Conservation (phyloP, 2,329 filamentous ascomycete genomes). For the Phoma sp. region DNA sequence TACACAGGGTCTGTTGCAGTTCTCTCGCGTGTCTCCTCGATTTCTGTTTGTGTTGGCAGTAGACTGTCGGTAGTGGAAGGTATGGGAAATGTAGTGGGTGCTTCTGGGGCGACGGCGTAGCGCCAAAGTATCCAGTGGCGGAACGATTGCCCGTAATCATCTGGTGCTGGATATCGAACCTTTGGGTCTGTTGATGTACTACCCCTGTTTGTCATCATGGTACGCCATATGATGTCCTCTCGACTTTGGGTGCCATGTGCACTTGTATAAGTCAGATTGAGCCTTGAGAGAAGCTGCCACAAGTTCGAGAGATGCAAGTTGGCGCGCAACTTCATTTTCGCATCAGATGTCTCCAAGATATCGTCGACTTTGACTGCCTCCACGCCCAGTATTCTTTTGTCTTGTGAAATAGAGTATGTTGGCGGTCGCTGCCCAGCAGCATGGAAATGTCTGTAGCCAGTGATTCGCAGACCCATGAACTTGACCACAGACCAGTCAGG, state of each 20-base stretch:
- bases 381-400: constrained; percentile 11
- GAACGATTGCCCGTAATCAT: constrained; percentile 13
- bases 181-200: not conserved
- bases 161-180: constrained; percentile 7
- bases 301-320: constrained; percentile 11
- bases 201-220: constrained; percentile 20
- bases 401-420: not conserved
- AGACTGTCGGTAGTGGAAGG: not conserved
- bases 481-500: constrained; percentile 25
- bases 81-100: not conserved
- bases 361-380: constrained; percentile 13
- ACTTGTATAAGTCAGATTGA: constrained; percentile 4
- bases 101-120: constrained; percentile 6
- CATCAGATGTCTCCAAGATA: constrained; percentile 9
- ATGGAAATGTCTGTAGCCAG: constrained; percentile 21
- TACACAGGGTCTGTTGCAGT: not conserved
- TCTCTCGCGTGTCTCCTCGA: constrained; percentile 1
- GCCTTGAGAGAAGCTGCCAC: constrained; percentile 13
- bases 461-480: constrained; percentile 18
- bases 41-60: constrained; percentile 6
- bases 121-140: constrained; percentile 24
- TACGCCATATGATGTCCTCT: constrained; percentile 22
- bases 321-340: constrained; percentile 10
- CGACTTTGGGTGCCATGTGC: constrained; percentile 9
- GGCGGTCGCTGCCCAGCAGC: constrained; percentile 3